Base-by-base conservation (phyloP, 179 eudicot species). In the Gypsophila paniculata region DNA sequence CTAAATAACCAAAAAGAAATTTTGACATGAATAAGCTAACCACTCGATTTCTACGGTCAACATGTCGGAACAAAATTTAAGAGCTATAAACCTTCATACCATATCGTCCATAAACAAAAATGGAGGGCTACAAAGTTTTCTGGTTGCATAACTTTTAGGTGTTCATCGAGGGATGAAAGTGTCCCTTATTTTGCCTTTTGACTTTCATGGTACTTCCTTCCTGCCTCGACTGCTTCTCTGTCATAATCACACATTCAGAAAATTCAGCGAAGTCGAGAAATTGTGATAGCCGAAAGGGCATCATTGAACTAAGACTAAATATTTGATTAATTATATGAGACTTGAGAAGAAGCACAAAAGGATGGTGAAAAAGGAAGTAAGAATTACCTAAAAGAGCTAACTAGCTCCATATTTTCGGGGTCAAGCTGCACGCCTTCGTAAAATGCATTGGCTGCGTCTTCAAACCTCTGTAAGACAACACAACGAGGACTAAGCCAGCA, bases 141-240 rank as follows among this genome's bases (percentile, higher is more conserved):
- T 44, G 25, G 72, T 11, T 69, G 18, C 60, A 49, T 25, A n/a
- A 49, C 23, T 32, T 26, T 69, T 12, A 25, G 13, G 18, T 36
- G 49, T 61, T 53, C 42, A 68, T 69, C 0, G 12, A 54, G n/a
- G 51, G 46, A 26, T 32, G 8, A 18, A 8, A 19, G 23, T 6
- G 39, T 68, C 59, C 25, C 54, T 58, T 34, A 62, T 49, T 82
- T 82, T 72, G 85, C 75, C 74, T 80, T 68, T 34, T 82, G 78
- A 1, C 80, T 75, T 29, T 79, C 83, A 59, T 94, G 94, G 79
- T 76, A 81, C 78, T 89, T 85, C 81, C 89, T 87, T 51, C 99
- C 99, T 23, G 97, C 94, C n/a, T 91, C 99, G 46, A 94, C 87
- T 61, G 99, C 91, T 75, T 94, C 99, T 80, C 99, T 93, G 92